phyloP scores from a whole-genome alignment of 768 basidiomycete genomes.

The Termitomyces sp. region DNA sequence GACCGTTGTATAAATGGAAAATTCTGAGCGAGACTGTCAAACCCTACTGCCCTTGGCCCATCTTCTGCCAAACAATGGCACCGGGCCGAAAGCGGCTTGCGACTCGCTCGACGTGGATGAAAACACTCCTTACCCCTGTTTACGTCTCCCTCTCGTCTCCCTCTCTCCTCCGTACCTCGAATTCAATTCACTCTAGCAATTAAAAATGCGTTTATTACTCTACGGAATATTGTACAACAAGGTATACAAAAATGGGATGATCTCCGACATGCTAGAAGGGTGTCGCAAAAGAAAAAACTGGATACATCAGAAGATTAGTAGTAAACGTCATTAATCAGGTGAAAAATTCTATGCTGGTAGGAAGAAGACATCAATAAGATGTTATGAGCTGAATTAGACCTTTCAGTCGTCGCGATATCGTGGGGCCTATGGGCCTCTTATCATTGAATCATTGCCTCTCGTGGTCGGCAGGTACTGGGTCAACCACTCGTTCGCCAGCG shows the following conservation, averaged over 20 bases:
- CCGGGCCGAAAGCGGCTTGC: too few species aligned
- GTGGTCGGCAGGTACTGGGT: neutral
- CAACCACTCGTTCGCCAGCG: slow-evolving; percentile 18
- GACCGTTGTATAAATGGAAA: too few species aligned
- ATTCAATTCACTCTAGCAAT: too few species aligned
- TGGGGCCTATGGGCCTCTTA: neutral
- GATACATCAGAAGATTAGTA: neutral
- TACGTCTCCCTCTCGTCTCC: too few species aligned
- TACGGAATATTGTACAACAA: neutral
- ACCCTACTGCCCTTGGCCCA: too few species aligned
- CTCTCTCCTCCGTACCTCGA: too few species aligned
- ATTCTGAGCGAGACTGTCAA: too few species aligned
- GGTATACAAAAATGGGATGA: neutral
- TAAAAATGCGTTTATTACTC: neutral
- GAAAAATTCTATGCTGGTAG: neutral
- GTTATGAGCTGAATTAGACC: neutral
- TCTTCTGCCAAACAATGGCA: too few species aligned
- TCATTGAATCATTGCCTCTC: slow-evolving; percentile 9
- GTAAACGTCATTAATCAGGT: neutral
- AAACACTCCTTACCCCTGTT: too few species aligned
- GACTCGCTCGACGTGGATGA: too few species aligned
- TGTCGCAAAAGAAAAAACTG: neutral
- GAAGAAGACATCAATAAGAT: neutral
- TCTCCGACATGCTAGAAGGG: neutral
- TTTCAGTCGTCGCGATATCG: neutral